phyloP scores from a whole-genome alignment of 176 grass and related monocot genomes.

The Raddia guianensis region DNA sequence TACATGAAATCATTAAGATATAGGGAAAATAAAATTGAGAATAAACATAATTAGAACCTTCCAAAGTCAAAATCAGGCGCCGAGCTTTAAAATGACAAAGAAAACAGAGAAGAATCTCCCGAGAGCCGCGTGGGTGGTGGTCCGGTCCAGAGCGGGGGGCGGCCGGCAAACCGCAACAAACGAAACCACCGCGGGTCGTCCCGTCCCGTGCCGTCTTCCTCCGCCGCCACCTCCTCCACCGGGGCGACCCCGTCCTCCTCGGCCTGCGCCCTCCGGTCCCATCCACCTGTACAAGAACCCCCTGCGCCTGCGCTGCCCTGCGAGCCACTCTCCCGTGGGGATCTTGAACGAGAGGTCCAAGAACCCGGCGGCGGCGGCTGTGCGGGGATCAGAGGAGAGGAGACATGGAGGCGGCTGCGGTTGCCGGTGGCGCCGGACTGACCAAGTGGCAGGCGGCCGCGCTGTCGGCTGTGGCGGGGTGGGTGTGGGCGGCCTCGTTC shows the following conservation, averaged over 20 bases:
- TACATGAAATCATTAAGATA: not conserved
- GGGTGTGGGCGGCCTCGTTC: slow-evolving; percentile 74
- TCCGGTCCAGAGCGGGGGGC: slow-evolving; percentile 49
- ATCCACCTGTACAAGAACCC: slow-evolving; percentile 35
- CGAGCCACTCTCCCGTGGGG: slow-evolving; percentile 4
- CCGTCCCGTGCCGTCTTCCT: slow-evolving; percentile 1
- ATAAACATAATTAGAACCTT: slow-evolving; percentile 6
- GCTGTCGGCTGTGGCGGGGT: slow-evolving; percentile 64
- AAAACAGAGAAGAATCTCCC: not conserved
- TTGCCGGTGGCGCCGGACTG: slow-evolving; percentile 55
- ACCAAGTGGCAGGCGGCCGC: slow-evolving; percentile 77
- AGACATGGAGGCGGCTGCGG: slow-evolving; percentile 31
- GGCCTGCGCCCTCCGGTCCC: slow-evolving; percentile 18
- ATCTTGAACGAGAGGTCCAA: slow-evolving; percentile 21
- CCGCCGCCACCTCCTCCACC: not conserved
- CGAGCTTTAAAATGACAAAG: not conserved
- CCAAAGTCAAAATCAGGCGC: slow-evolving; percentile 13
- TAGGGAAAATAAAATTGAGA: not conserved
- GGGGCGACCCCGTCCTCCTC: slow-evolving; percentile 34
- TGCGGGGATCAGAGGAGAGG: not conserved
- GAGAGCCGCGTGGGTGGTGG: slow-evolving; percentile 18
- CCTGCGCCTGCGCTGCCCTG: not conserved
- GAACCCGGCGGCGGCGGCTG: not conserved
- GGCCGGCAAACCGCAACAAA: slow-evolving; percentile 42
- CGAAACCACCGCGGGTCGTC: slow-evolving; percentile 4